Evolutionary conservation across 2,329 filamentous ascomycete species (phyloP), one percentile per base, ranked within the genome.

Genomic region (Pseudogymnoascus sp.): DNA sequence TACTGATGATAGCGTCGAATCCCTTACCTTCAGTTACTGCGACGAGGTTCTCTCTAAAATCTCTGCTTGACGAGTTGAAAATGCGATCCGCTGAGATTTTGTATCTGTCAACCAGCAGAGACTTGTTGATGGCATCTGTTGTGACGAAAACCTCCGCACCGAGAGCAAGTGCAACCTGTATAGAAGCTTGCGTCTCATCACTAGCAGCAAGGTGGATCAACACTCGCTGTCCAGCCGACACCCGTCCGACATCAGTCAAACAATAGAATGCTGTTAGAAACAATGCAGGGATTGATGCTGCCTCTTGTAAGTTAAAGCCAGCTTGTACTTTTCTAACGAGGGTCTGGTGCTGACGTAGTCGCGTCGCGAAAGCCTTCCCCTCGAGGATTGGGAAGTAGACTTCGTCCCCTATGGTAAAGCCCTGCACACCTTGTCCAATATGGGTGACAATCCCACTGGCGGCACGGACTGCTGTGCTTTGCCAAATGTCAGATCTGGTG

Each of bases 181-280:
- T 72, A 3, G 63, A 63, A 14, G 64, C 64, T 58, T 66, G 64
- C 11, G 67, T 67, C 1, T 68, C 59, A 11, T 62, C 65, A 8
- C 68, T 65, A 19, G 65, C 52, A 0, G 60, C 68, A n/a, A 63
- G 42, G 58, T 69, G 67, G 0, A 70, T 68, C 0, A 70, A 42
- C n/a, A 70, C 49, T 1, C 62, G 39, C 25, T 71, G 64, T 1
- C 75, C 75, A 0, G 71, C 67, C 11, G 70, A 63, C 0, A 81
- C 68, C 0, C 73, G 69, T 12, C 73, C 78, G 5, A 77, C 62
- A 22, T 77, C 68, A 6, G 72, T 68, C 2, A 84, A 68, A 2
- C 73, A 75, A 62, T 82, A 76, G 62, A 75, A 74, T 0, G 79
- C 80, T 3, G 77, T 75, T 22, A 75, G 65, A 60, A 76, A 75